A percentile compares a stretch with the other conserved stretches of the same genome.
Conservation (phyloP, 2,329 filamentous ascomycete genomes). For the Penicillium sp. region DNA sequence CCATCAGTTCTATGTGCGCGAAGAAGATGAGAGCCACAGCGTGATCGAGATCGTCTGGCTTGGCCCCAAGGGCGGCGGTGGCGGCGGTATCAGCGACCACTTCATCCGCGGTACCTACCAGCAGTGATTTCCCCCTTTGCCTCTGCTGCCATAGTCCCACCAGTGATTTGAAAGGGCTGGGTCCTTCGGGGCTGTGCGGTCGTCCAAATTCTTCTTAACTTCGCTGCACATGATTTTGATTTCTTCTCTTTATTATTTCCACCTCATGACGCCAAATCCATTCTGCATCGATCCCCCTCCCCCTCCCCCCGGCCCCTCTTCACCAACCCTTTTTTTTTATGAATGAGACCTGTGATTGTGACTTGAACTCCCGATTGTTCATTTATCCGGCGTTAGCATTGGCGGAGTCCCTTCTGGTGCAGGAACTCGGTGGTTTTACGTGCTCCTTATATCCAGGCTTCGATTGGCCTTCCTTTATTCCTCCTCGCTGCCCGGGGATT, state of each 20-base stretch:
- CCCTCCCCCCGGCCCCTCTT: slow-evolving; percentile 12
- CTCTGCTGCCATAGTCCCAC: slow-evolving; percentile 14
- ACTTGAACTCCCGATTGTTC: slow-evolving; percentile 28
- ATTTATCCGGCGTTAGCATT: slow-evolving; percentile 39
- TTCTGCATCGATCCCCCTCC: slow-evolving; percentile 14
- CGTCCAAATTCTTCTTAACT: slow-evolving; percentile 29
- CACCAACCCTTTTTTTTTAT: slow-evolving; percentile 8
- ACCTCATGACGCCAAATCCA: slow-evolving; percentile 20
- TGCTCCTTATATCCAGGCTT: slow-evolving; percentile 27
- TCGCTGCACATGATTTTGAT: slow-evolving; percentile 39
- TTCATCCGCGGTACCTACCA: slow-evolving; percentile 29
- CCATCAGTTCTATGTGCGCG: slow-evolving; percentile 43
- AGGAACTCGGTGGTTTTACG: slow-evolving; percentile 33
- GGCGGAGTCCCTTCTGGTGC: slow-evolving; percentile 35
- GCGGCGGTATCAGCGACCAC: slow-evolving; percentile 34
- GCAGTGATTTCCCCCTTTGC: slow-evolving; percentile 22
- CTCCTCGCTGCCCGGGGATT: too few relatives aligned
- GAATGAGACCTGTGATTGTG: slow-evolving; percentile 24
- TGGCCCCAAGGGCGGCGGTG: slow-evolving; percentile 39
- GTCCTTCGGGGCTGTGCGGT: slow-evolving; percentile 31
- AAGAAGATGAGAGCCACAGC: slow-evolving; percentile 42
- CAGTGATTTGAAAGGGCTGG: slow-evolving; percentile 33
- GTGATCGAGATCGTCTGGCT: slow-evolving; percentile 47
- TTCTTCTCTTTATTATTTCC: slow-evolving; percentile 6
- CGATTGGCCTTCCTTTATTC: slow-evolving; percentile 1